These are phyloP conservation scores for Lignosus rhinocerotis DNA, from an alignment of 1,284 basidiomycete species.

Conservation along the genomic window DNA sequence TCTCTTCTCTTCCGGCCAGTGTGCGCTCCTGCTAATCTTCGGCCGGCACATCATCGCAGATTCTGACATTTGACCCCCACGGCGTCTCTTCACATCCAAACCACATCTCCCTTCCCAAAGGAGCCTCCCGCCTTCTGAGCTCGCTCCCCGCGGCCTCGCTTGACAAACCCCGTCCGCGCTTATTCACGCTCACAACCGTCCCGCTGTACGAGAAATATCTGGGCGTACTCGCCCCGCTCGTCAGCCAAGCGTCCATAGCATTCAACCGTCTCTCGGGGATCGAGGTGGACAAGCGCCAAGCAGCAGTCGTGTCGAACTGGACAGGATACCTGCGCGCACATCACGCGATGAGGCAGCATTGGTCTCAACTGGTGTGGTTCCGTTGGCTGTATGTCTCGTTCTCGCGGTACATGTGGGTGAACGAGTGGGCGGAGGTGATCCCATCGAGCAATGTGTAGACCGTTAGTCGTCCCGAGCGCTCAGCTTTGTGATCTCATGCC, in stretches of 20 bases:
- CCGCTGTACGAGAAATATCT: constrained; percentile 63
- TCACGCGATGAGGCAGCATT: constrained; percentile 74
- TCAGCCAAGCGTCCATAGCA: not conserved
- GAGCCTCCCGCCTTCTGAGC: constrained; percentile 43
- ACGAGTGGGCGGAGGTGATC: constrained; percentile 59
- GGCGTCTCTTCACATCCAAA: constrained; percentile 92
- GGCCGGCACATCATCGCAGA: constrained; percentile 43
- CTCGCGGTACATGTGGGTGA: constrained; percentile 89
- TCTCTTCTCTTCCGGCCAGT: not conserved
- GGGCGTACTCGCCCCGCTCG: constrained; percentile 45
- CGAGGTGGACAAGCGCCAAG: not conserved
- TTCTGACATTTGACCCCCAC: constrained; percentile 86
- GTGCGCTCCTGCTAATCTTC: not conserved
- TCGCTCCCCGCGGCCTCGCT: too few species aligned
- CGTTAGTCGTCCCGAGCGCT: not conserved
- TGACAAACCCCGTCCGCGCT: constrained; percentile 32
- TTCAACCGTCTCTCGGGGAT: too few species aligned
- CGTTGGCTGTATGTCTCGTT: constrained; percentile 83
- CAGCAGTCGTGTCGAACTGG: constrained; percentile 56
- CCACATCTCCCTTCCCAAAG: constrained; percentile 73
- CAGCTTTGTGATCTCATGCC: too few species aligned
- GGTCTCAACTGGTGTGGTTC: constrained; percentile 87
- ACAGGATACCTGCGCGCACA: constrained; percentile 48
- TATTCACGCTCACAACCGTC: constrained; percentile 65
- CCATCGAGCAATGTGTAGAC: not conserved